Base-by-base conservation (phyloP, 257 asterid species). In the Voacanga thouarsii region DNA sequence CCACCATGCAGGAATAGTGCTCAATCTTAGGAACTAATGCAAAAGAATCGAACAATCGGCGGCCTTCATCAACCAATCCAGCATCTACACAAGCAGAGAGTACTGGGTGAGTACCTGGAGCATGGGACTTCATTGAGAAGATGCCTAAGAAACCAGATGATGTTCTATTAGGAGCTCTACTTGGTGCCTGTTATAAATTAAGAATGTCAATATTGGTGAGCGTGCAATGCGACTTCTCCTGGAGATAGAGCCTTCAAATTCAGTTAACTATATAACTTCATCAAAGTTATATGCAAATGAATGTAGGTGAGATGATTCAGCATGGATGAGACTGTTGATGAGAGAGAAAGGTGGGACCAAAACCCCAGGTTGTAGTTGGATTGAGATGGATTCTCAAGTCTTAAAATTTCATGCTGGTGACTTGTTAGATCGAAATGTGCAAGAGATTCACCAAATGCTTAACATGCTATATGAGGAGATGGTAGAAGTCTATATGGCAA, bases 361-460 rank as follows among this genome's bases (percentile, higher is more conserved):
- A 84, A 90, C 91, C 61, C 99, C 98, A 3, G 96, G 97, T 68
- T 92, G 99, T 85, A 94, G 98, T 83, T 94, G 96, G 97, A 82
- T 92, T 72, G 97, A 91, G 89, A 87, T 85, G 87, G 92, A 84
- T 21, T 87, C 95, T 74, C 85, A 81, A 23, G 89, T 90, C 75
- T 86, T 80, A 21, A 96, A 91, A 82, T 92, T 94, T 88, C 97
- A 87, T 80, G 96, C 97, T 64, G 89, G 97, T 37, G 90, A 86
- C 41, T 80, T 82, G 57, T 77, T 84, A 47, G 84, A 85, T 77
- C 87, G 77, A 75, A 78, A 80, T 79, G 79, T 88, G 51, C 81
- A 79, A 53, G 84, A 73, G 18, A 83, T 93, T 74, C 83, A 77
- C 66, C 84, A 71, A 60, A 86, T 84, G 75, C 93, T 94, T 69